Evolutionary conservation across 371 early-diverging fungal species (phyloP), one percentile per base, ranked within the genome.

Genomic region (Aphelidium insulamus): DNA sequence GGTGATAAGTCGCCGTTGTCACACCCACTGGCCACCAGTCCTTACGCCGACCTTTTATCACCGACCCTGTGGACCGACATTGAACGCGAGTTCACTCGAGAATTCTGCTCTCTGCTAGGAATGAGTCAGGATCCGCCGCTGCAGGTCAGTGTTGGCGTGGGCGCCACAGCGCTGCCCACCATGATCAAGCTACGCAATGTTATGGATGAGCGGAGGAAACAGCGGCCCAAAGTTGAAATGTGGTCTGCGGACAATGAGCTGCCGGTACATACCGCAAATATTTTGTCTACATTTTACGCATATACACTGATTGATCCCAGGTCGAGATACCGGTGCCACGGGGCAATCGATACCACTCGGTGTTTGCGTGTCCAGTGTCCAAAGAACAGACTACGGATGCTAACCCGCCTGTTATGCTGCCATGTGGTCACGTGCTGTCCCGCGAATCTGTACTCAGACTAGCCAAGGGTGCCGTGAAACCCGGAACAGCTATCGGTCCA

Each of bases 361-460:
- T 90, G 6, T 97, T 98, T 63, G 77, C 79, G 4, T 98, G 98
- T 52, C 98, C 98, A 4, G 97, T 98, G 0, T 70, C 77, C 22
- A 91, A 91, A 52, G 91, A 88, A 43, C 81, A 80, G 47, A 76
- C 82, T 2, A 74, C 82, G 1, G 74, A 74, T n/a, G 66, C 65
- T 4, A 98, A 98, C 41, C 94, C 94, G 22, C 98, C 97, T 0
- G 90, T 91, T 81, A 80, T 87, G 80, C 69, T 98, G 76, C 62
- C 69, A 3, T 98, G 98, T 54, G 92, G 95, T 3, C 97, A 98
- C 52, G 90, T 92, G 0, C 69, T 98, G 21, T 81, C 82, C 53
- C 68, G 76, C 46, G 94, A 87, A 40, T 77, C 78, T 41, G 53
- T 95, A 40, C 62, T 52, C 3, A 65, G 80, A 33, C 62, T 97